Base-by-base conservation (phyloP, 2,329 filamentous ascomycete species). In the Ceratocystis harringtonii region DNA sequence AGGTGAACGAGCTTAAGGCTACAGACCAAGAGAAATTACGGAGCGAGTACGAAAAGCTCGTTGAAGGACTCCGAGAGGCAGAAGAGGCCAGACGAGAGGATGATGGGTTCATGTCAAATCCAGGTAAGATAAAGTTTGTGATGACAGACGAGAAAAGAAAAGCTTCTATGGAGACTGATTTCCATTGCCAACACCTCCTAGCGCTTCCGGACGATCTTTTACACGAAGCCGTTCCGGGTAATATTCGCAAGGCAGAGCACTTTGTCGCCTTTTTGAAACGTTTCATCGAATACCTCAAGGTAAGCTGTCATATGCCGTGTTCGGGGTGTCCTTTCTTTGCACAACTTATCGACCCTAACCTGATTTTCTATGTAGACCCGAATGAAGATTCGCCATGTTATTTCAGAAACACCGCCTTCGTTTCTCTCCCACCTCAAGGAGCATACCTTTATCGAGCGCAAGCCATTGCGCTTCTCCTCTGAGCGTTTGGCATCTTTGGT, bases 361-460 rank as follows among this genome's bases (percentile, higher is more conserved):
- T 17, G 6, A 3, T 28, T 43, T 10, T 4, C 12, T 17, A 41
- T 5, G 1, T 71, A 92, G 81, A 97, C 92, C 1, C 85, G 95
- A 67, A 97, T 99, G 94, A 97, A 96, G 79, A 92, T 97, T 15
- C 85, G 94, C 3, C 91, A 96, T 72, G 92, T 96, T 69, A 96
- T 97, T 69, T 96, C 94, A 6, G 94, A 99, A 75, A 99, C 92
- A 0, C 94, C 94, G 0, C 88, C 89, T 1, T 96, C 92, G 0
- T 99, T 99, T 74, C 80, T 99, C 7, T 84, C 88, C 17, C 92
- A 99, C 77, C 79, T 99, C 5, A 95, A 90, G 72, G 94, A 99
- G 70, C 86, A 96, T 66, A 99, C 95, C 0, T 99, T 95, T 72
- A 99, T 99, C 71, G 94, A 99, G 73, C 90, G 90, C 74, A 99